These are phyloP conservation scores for Malassezia cuniculi DNA, from an alignment of 1,284 basidiomycete genomes.

Conservation along the genomic window DNA sequence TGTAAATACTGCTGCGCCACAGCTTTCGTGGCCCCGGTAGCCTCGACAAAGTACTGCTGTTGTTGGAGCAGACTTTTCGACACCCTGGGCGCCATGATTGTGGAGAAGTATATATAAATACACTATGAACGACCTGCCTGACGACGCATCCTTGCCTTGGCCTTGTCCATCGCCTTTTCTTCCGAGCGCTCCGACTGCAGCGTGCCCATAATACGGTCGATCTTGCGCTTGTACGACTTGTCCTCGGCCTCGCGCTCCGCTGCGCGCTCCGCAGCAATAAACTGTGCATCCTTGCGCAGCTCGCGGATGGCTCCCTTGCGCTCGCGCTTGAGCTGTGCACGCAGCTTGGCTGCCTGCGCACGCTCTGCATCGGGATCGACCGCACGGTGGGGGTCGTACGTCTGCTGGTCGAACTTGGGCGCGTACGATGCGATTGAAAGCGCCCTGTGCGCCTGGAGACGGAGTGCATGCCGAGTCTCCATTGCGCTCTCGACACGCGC, in stretches of 20 bases:
- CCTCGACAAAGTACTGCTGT: conserved; percentile 5
- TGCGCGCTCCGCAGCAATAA: conserved; percentile 63
- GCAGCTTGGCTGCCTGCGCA: conserved; percentile 72
- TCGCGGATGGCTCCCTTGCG: conserved; percentile 92
- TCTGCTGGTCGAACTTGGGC: conserved; percentile 74
- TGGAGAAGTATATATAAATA: neutral
- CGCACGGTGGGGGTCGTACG: conserved; percentile 61
- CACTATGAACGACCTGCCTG: conserved; percentile 17
- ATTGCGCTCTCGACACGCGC: conserved; percentile 56
- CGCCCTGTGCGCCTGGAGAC: conserved; percentile 84
- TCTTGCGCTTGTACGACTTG: conserved; percentile 50
- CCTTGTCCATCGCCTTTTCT: conserved; percentile 68
- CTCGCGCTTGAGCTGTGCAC: conserved; percentile 84
- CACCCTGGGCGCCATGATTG: conserved; percentile 1
- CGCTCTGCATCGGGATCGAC: conserved; percentile 88
- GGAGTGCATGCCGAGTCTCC: conserved; percentile 63
- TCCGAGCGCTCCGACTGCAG: conserved; percentile 84
- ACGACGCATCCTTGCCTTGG: conserved; percentile 49
- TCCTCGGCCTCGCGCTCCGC: conserved; percentile 73
- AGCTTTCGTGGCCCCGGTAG: conserved; percentile 2
- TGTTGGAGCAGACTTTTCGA: conserved; percentile 1
- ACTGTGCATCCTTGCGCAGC: conserved; percentile 82
- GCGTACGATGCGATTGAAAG: conserved; percentile 85
- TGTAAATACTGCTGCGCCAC: conserved; percentile 10
- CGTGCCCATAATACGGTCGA: conserved; percentile 59